These are phyloP conservation scores for Geranomyces michiganensis DNA, from an alignment of 192 early-diverging fungal species.

Conservation along the genomic window DNA sequence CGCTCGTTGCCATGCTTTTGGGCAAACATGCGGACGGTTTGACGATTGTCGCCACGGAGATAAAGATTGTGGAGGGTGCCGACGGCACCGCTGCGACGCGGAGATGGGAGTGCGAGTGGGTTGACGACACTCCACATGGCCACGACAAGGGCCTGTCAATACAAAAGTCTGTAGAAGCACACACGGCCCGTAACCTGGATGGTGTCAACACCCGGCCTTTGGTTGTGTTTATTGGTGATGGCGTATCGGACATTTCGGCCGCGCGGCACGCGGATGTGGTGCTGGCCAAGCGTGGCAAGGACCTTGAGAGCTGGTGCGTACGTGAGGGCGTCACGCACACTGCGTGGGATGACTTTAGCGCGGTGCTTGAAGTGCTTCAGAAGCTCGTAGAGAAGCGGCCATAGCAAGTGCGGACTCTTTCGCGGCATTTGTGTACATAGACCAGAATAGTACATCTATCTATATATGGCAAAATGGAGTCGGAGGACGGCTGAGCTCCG, in stretches of 20 bases:
- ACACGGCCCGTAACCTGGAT: slow-evolving; percentile 12
- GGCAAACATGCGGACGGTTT: slow-evolving; percentile 42
- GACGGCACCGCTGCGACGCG: background rate
- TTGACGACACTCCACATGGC: slow-evolving; percentile 64
- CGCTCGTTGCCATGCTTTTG: slow-evolving; percentile 7
- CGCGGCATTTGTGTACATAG: too few species aligned
- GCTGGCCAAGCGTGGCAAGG: slow-evolving; percentile 72
- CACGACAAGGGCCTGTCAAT: slow-evolving; percentile 64
- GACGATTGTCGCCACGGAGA: slow-evolving; percentile 65
- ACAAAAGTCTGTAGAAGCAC: background rate
- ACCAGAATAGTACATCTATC: too few species aligned
- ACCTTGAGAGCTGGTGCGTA: slow-evolving; percentile 70
- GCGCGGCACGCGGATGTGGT: slow-evolving; percentile 74
- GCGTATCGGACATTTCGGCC: slow-evolving; percentile 75
- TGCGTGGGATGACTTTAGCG: slow-evolving; percentile 59
- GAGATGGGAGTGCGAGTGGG: slow-evolving; percentile 65
- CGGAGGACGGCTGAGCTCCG: too few species aligned
- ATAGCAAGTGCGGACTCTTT: too few species aligned
- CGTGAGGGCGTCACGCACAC: slow-evolving; percentile 59
- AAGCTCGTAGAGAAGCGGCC: too few species aligned
- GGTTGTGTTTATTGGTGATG: slow-evolving; percentile 79
- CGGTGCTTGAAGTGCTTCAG: slow-evolving; percentile 22
- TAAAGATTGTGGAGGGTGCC: slow-evolving; percentile 35
- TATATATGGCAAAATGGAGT: too few species aligned
- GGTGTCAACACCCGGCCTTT: slow-evolving; percentile 26